phyloP scores from a whole-genome alignment of 371 early-diverging fungal genomes.

The Mortierella sp. region DNA sequence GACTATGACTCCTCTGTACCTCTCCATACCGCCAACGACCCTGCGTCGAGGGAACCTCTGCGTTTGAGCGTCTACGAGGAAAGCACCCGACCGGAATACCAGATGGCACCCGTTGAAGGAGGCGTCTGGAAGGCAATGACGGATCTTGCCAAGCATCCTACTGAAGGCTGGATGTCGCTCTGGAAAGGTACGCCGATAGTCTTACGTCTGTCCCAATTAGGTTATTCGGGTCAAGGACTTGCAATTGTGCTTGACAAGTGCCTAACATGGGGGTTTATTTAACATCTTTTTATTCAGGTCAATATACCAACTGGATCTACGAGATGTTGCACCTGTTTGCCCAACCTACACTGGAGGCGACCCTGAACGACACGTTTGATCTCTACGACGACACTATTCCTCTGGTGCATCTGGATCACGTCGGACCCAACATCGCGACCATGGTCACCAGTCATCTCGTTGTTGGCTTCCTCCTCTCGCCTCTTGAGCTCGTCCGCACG shows the following conservation, averaged over 20 bases:
- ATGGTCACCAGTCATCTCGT: conserved; percentile 78
- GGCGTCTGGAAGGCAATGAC: conserved; percentile 71
- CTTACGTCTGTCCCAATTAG: neutral
- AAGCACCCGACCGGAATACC: conserved; percentile 67
- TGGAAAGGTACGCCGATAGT: conserved; percentile 70
- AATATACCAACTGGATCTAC: conserved; percentile 80
- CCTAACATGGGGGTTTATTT: neutral
- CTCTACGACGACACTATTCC: conserved; percentile 88
- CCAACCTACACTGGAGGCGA: conserved; percentile 82
- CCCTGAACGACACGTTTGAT: conserved; percentile 82
- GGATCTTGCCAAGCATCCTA: conserved; percentile 68
- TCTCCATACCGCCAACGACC: neutral
- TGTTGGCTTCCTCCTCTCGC: conserved; percentile 80
- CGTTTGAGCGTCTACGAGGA: conserved; percentile 71
- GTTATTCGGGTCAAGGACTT: conserved; percentile 1
- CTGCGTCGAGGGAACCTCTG: conserved; percentile 63
- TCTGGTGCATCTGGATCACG: conserved; percentile 76
- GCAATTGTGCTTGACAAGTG: neutral
- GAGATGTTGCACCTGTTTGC: conserved; percentile 79
- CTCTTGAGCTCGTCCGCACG: conserved; percentile 83
- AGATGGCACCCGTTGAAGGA: conserved; percentile 74
- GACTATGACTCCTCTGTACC: conserved; percentile 1
- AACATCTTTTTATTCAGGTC: conserved; percentile 61
- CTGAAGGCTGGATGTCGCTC: conserved; percentile 77
- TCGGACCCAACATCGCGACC: conserved; percentile 77